Evolutionary conservation across 192 early-diverging fungal species (phyloP), one percentile per base, ranked within the genome.

Genomic region (Rhizoclosmatium sp.): DNA sequence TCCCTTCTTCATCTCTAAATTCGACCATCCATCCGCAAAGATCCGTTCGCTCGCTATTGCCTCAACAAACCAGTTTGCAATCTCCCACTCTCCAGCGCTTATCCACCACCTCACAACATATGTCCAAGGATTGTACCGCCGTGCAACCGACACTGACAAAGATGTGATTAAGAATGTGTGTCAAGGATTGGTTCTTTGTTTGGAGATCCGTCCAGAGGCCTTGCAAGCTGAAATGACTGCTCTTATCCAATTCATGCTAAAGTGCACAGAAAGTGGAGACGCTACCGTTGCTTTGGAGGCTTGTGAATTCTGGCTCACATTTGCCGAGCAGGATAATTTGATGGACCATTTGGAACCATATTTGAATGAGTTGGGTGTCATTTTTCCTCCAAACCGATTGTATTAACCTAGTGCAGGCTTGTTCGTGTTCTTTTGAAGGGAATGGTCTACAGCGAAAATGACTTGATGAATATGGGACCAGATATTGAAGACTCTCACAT

Each of bases 281-380:
- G 89, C 93, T 23, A 87, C 91, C 45, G 91, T 99, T 62, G 97
- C 97, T n/a, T 87, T 98, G 73, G 98, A 99, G 84, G 97, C 97
- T 9, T 96, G 95, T 83, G 98, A 99, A 86, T 99, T 99, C 85
- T 99, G 97, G 97, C 82, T 98, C 47, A 92, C 93, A 51, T 95
- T 98, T 89, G 95, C 95, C 67, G 98, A 99, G 84, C 95, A 97
- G 76, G 93, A 95, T 59, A 90, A 89, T 42, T 78, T 97, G 73
- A 85, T 89, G 64, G 93, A 86, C 58, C 65, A 89, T 67, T 69
- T 91, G 56, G 83, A 86, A 62, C 82, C 83, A 2, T 88, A 82
- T 75, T 59, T 91, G 9, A 77, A 74, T 16, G 65, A 75, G 67
- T 69, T 59, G 3, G 64, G 21, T 71, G 21, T 10, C 4, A 65